A percentile compares a stretch with the other conserved stretches of the same genome.
phyloP scores from a whole-genome alignment of 345 rosid species.

The Erodium maritimum region DNA sequence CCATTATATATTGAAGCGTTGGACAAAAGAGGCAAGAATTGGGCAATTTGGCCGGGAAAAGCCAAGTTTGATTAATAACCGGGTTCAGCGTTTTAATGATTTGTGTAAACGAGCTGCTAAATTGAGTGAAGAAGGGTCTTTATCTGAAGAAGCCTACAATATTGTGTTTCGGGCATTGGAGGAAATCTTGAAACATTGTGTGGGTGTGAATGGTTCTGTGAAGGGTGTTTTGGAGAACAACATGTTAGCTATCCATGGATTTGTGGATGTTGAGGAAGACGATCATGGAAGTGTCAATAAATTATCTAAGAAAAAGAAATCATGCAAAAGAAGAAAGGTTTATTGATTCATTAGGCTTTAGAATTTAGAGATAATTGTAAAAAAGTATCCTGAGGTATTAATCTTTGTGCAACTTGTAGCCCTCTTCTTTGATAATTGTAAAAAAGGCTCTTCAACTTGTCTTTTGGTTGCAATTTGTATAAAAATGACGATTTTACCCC shows the following conservation, averaged over 20 bases:
- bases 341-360: constrained; percentile 2
- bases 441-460: too few relatives aligned
- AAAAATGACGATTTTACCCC: too few relatives aligned
- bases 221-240: constrained; percentile 21
- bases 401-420: too few relatives aligned
- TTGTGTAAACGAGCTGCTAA: constrained; percentile 26
- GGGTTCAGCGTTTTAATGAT: constrained; percentile 32
- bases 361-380: constrained; percentile 2
- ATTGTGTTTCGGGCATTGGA: constrained; percentile 28
- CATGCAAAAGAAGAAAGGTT: constrained; percentile 48
- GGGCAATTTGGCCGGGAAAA: constrained; percentile 12
- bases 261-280: constrained; percentile 17
- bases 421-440: too few relatives aligned
- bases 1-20: constrained; percentile 26
- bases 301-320: constrained; percentile 36
- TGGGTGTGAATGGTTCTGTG: constrained; percentile 16
- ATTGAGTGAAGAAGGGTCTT: constrained; percentile 29
- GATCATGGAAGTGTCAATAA: constrained; percentile 13
- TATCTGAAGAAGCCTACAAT: constrained; percentile 28
- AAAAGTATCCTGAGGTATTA: constrained; percentile 11
- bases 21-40: constrained; percentile 29
- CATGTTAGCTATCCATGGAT: constrained; percentile 17
- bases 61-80: constrained; percentile 9
- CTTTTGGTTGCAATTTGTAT: too few relatives aligned
- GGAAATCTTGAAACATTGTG: constrained; percentile 19